These are phyloP conservation scores for Dacryopinax primogenitus DNA, from an alignment of 768 basidiomycete species.

Conservation along the genomic window DNA sequence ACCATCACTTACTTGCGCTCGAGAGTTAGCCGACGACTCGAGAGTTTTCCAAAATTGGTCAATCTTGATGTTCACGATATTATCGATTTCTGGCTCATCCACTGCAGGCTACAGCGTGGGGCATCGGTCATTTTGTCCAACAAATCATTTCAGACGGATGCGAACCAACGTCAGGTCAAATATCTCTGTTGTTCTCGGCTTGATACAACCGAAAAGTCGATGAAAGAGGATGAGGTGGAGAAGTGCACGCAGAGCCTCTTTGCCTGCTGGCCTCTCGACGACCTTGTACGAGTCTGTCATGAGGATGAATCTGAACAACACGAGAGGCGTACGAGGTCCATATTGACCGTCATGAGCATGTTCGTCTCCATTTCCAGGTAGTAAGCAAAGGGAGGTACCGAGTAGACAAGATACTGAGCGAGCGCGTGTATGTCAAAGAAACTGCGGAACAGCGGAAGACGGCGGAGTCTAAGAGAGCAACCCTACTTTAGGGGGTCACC, in stretches of 20 bases:
- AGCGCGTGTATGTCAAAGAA: neutral
- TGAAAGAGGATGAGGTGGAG: conserved; percentile 78
- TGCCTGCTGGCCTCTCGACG: conserved; percentile 56
- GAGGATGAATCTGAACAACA: neutral
- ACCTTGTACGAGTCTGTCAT: conserved; percentile 38
- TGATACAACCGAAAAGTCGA: conserved; percentile 65
- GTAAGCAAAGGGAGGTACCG: neutral
- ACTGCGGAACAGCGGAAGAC: neutral
- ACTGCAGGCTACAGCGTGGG: conserved; percentile 50
- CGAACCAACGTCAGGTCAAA: conserved; percentile 74
- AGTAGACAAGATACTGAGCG: neutral
- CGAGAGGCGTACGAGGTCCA: neutral
- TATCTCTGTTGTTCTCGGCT: conserved; percentile 63
- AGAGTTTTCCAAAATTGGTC: conserved; percentile 67
- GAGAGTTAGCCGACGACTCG: conserved; percentile 29
- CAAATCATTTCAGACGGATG: neutral
- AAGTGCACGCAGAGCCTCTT: conserved; percentile 61
- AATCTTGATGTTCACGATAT: conserved; percentile 60
- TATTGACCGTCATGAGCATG: neutral
- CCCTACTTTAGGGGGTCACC: neutral
- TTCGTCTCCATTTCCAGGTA: neutral
- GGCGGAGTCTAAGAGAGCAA: neutral
- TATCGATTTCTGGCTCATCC: conserved; percentile 56
- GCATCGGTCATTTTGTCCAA: neutral
- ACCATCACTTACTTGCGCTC: conserved; percentile 28